phyloP scores from a whole-genome alignment of 148 eudicot species.

The Linanthus parryae region DNA sequence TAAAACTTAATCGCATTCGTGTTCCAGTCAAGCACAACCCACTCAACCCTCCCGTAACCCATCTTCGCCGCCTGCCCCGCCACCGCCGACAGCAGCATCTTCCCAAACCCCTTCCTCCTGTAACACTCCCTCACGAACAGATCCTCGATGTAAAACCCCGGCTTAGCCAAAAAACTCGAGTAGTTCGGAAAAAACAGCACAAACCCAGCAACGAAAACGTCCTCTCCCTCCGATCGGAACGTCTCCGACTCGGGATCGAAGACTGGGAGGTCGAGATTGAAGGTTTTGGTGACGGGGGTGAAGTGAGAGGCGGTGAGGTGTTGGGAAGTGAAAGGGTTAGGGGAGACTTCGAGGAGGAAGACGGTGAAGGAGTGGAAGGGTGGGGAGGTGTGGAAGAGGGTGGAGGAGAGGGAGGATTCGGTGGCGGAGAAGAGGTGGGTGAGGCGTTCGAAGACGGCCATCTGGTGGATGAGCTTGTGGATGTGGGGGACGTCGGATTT shows the following conservation, averaged over 20 bases:
- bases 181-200: slow-evolving; percentile 75
- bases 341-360: slow-evolving; percentile 62
- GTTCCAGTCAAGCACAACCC: slow-evolving; percentile 90
- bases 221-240: slow-evolving; percentile 19
- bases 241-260: slow-evolving; percentile 30
- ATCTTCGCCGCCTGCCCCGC: slow-evolving; percentile 60
- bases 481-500: slow-evolving; percentile 53
- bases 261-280: slow-evolving; percentile 25
- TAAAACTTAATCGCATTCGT: slow-evolving; percentile 70
- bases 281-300: slow-evolving; percentile 38
- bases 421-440: slow-evolving; percentile 61
- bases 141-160: slow-evolving; percentile 76
- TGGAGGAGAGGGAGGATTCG: slow-evolving; percentile 48
- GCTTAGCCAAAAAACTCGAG: slow-evolving; percentile 67
- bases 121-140: slow-evolving; percentile 77
- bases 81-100: slow-evolving; percentile 57
- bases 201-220: slow-evolving; percentile 44
- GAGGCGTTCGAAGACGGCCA: slow-evolving; percentile 72
- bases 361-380: slow-evolving; percentile 79
- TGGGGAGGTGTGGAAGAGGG: slow-evolving; percentile 52
- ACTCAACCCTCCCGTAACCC: slow-evolving; percentile 76
- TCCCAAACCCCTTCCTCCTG: slow-evolving; percentile 64
- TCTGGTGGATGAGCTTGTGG: slow-evolving; percentile 77
- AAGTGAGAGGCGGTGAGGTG: slow-evolving; percentile 13
- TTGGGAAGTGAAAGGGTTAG: slow-evolving; percentile 32